phyloP scores from a whole-genome alignment of 176 grass and related monocot species.

The Sorghum bicolor region Sorghum_bicolor_NCBIv3 NC_012876.2:2757501-2758000 shows the following conservation, averaged over 20 bases:
- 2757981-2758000: slow-evolving; percentile 55
- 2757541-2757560: not conserved
- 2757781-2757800: slow-evolving; percentile 49
- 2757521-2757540: not conserved
- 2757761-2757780: slow-evolving; percentile 63
- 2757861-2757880: slow-evolving; percentile 73
- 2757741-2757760: slow-evolving; percentile 73
- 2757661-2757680: slow-evolving; percentile 33
- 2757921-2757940: slow-evolving; percentile 44
- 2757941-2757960: slow-evolving; percentile 31
- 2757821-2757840: slow-evolving; percentile 48
- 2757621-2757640: slow-evolving; percentile 34
- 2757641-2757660: slow-evolving; percentile 39
- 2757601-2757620: slow-evolving; percentile 49
- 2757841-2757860: slow-evolving; percentile 38
- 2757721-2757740: slow-evolving; percentile 35
- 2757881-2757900: slow-evolving; percentile 68
- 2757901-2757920: slow-evolving; percentile 77
- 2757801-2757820: slow-evolving; percentile 45
- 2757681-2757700: not conserved
- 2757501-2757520: not conserved
- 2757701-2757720: slow-evolving; percentile 13
- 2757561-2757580: slow-evolving; percentile 42
- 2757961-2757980: slow-evolving; percentile 48
- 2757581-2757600: slow-evolving; percentile 54